phyloP scores from a whole-genome alignment of 179 eudicot genomes.

The Beta lomatogona region DNA sequence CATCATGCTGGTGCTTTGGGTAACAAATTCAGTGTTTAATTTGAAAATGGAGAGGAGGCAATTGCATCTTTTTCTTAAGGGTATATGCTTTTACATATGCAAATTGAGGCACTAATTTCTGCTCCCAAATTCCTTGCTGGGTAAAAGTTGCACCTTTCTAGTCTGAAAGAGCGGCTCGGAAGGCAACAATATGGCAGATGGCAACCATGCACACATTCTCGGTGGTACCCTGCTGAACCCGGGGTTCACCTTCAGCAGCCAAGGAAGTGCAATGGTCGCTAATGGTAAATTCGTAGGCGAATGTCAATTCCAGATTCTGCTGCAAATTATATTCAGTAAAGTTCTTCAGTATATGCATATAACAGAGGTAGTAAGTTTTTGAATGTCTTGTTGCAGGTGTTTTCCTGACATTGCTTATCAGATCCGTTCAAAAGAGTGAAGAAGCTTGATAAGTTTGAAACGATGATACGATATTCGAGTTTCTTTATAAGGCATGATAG shows the following conservation, averaged over 20 bases:
- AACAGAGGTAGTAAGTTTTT: neutral
- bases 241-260: slow-evolving; percentile 71
- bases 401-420: slow-evolving; percentile 58
- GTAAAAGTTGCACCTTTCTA: slow-evolving; percentile 14
- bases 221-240: slow-evolving; percentile 84
- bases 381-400: slow-evolving; percentile 59
- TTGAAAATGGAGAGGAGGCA: too few species aligned
- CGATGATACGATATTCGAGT: slow-evolving; percentile 52
- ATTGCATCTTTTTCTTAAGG: too few species aligned
- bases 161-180: slow-evolving; percentile 98
- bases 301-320: slow-evolving; percentile 38
- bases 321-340: neutral
- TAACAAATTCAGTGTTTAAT: too few species aligned
- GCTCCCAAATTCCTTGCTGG: neutral
- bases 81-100: neutral
- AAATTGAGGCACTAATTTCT: slow-evolving; percentile 7
- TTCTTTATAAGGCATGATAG: neutral
- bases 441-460: slow-evolving; percentile 88
- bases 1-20: too few species aligned
- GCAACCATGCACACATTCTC: slow-evolving; percentile 85
- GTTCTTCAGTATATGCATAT: neutral
- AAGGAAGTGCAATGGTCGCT: slow-evolving; percentile 71
- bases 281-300: slow-evolving; percentile 80
- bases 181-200: slow-evolving; percentile 87
- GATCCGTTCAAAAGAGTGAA: slow-evolving; percentile 93